Conservation (phyloP, 148 eudicot genomes). For the Suaeda aralocaspica region DNA sequence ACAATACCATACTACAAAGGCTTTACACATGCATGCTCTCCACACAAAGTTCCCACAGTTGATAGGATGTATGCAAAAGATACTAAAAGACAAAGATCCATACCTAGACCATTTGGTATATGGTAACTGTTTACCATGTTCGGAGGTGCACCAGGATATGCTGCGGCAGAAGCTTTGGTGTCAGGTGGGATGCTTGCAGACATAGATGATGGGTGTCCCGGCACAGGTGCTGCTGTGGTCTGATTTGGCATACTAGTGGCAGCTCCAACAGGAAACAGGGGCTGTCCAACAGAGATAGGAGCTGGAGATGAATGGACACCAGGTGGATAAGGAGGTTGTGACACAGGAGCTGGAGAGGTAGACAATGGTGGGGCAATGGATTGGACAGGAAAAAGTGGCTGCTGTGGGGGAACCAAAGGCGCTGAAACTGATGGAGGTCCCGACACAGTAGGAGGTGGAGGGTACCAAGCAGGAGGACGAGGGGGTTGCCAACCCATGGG, state of each 20-base stretch:
- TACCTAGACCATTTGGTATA: slow-evolving; percentile 54
- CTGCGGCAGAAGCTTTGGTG: slow-evolving; percentile 31
- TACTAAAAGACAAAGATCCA: slow-evolving; percentile 11
- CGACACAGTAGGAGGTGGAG: slow-evolving; percentile 56
- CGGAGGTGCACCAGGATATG: slow-evolving; percentile 31
- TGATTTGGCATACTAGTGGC: slow-evolving; percentile 45
- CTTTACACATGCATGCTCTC: background rate
- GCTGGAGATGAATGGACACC: slow-evolving; percentile 59
- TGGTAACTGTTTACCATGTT: slow-evolving; percentile 46
- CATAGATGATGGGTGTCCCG: slow-evolving; percentile 42
- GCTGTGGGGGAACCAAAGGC: slow-evolving; percentile 51
- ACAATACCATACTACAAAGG: background rate
- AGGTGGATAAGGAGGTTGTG: slow-evolving; percentile 64
- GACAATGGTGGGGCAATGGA: slow-evolving; percentile 46
- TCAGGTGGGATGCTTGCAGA: slow-evolving; percentile 38
- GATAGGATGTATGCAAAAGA: background rate
- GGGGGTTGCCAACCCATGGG: slow-evolving; percentile 82
- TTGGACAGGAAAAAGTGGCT: slow-evolving; percentile 92
- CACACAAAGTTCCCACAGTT: background rate
- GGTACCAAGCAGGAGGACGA: slow-evolving; percentile 85
- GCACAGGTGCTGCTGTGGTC: slow-evolving; percentile 40
- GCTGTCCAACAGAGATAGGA: slow-evolving; percentile 72
- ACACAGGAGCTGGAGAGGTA: slow-evolving; percentile 40
- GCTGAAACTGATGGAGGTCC: slow-evolving; percentile 44
- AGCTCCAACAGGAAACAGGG: slow-evolving; percentile 92